Evolutionary conservation across 1,139 yeast species (phyloP).

Genomic region (Geotrichum fermentans): DNA sequence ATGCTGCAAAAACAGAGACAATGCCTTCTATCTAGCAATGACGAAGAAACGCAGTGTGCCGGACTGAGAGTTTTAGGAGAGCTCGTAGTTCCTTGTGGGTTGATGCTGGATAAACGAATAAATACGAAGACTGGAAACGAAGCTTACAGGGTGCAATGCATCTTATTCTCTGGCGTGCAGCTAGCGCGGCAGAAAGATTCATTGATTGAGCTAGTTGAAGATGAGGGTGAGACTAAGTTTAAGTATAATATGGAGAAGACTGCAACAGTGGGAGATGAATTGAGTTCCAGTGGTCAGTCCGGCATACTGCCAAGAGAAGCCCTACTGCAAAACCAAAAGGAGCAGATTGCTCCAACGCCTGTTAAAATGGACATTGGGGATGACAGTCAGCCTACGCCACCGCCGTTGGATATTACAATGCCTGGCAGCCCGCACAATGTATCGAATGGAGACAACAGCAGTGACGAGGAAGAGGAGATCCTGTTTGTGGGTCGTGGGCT

Average conservation of each 20-base stretch:
- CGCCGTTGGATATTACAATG: too few relatives aligned
- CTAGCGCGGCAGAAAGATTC: background rate
- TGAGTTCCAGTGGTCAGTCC: background rate
- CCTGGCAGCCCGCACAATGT: too few relatives aligned
- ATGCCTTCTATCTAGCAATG: slow-evolving; percentile 6
- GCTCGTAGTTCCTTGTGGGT: background rate
- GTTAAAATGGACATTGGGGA: too few relatives aligned
- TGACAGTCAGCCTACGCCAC: too few relatives aligned
- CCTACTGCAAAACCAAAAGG: too few relatives aligned
- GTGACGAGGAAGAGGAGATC: too few relatives aligned
- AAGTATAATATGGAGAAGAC: background rate
- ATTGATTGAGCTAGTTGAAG: background rate
- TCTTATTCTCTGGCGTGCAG: background rate
- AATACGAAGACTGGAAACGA: background rate
- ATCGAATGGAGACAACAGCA: too few relatives aligned
- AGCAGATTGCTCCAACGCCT: too few relatives aligned
- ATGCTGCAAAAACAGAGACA: background rate
- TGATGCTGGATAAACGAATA: background rate
- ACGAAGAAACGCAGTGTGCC: slow-evolving; percentile 18
- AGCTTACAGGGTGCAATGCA: background rate
- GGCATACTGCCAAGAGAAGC: background rate
- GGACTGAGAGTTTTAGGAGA: slow-evolving; percentile 17
- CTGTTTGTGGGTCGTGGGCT: too few relatives aligned
- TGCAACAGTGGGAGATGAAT: too few relatives aligned
- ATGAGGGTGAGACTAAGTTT: background rate